Conservation (phyloP, 1,139 yeast species). For the Pichia sp. region DNA sequence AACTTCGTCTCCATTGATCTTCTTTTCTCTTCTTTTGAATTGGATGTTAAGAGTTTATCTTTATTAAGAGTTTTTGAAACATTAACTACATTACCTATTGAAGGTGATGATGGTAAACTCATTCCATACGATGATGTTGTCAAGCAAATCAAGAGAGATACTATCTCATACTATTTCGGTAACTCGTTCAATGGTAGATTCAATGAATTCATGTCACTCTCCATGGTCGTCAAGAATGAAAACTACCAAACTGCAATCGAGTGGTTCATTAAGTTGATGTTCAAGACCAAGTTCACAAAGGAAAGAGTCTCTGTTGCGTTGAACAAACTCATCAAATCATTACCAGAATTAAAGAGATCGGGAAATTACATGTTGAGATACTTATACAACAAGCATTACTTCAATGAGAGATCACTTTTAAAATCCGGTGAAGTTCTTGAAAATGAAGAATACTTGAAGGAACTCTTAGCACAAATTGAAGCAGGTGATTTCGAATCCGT, state of each 20-base stretch:
- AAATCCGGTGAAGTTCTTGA: slow-evolving; percentile 65
- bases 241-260: slow-evolving; percentile 69
- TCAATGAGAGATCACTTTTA: slow-evolving; percentile 58
- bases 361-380: slow-evolving; percentile 75
- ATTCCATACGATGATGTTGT: slow-evolving; percentile 76
- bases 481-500: slow-evolving; percentile 44
- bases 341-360: slow-evolving; percentile 79
- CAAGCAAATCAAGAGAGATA: slow-evolving; percentile 67
- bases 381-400: slow-evolving; percentile 51
- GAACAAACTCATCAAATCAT: slow-evolving; percentile 70
- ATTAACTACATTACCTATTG: slow-evolving; percentile 71
- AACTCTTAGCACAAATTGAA: slow-evolving; percentile 49
- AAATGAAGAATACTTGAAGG: slow-evolving; percentile 58
- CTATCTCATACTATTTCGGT: slow-evolving; percentile 56
- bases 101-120: slow-evolving; percentile 56
- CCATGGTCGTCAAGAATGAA: slow-evolving; percentile 57
- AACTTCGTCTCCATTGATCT: slow-evolving; percentile 75
- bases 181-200: slow-evolving; percentile 61
- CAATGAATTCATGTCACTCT: slow-evolving; percentile 62
- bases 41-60: slow-evolving; percentile 59
- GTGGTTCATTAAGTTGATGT: slow-evolving; percentile 72
- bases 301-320: slow-evolving; percentile 66
- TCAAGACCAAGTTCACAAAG: slow-evolving; percentile 67
- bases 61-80: slow-evolving; percentile 65
- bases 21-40: slow-evolving; percentile 59